Conservation (phyloP, 768 basidiomycete species). For the Amanita rubescens region DNA sequence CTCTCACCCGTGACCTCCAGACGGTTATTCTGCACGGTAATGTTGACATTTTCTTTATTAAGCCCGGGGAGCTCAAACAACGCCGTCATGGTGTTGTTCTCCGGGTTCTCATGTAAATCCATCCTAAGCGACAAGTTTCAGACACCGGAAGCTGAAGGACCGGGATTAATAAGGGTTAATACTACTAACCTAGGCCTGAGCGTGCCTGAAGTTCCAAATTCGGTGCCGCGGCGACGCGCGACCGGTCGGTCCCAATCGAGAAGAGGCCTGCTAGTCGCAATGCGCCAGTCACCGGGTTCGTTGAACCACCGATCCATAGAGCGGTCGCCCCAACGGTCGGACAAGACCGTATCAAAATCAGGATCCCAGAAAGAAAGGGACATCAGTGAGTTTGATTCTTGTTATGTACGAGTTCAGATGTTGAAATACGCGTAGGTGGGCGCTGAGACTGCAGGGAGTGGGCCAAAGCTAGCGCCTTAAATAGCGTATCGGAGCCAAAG, state of each 20-base stretch:
- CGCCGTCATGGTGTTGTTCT: conserved; percentile 41
- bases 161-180: not conserved
- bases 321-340: not conserved
- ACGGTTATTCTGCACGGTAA: conserved; percentile 42
- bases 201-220: conserved; percentile 1
- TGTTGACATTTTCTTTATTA: conserved; percentile 39
- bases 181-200: conserved; percentile 4
- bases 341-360: not conserved
- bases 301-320: not conserved
- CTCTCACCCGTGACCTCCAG: conserved; percentile 45
- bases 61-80: conserved; percentile 52
- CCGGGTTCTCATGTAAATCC: conserved; percentile 43
- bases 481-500: not conserved
- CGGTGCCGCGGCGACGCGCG: not conserved
- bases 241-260: conserved; percentile 1
- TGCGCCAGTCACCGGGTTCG: not conserved
- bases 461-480: not conserved
- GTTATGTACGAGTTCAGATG: not conserved
- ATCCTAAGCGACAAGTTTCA: conserved; percentile 27
- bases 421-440: not conserved
- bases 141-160: not conserved
- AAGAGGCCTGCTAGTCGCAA: not conserved
- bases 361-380: not conserved
- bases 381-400: not conserved
- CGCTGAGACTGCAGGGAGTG: not conserved